Base-by-base conservation (phyloP, 768 basidiomycete genomes). In the Mycena crocata region DNA sequence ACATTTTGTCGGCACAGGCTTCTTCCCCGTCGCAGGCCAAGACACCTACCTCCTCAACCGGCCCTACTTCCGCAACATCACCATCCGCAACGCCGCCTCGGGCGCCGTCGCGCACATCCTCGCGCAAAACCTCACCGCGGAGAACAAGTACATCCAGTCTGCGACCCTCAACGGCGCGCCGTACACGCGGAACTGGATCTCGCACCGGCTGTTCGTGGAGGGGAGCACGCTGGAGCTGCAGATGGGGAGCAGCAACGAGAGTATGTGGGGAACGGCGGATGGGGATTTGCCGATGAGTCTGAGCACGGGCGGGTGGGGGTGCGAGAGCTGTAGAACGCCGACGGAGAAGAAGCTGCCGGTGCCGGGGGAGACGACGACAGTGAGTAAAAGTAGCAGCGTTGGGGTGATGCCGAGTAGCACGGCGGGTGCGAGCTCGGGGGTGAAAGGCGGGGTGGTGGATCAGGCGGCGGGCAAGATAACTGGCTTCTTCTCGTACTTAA, bases 21-120 rank as follows among this genome's bases (percentile, higher is more conserved):
- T 69, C 28, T 69, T 62, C 60, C 68, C 68, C 9, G 68, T 69
- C 9, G 68, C 68, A 3, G 68, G 68, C 17, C 68, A 69, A 40
- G 42, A 57, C 49, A 69, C 68, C 6, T 69, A 69, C 24, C 64
- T 69, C 31, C 64, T 69, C 55, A 69, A 61, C 34, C 68, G 68
- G 5, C 68, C 68, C 14, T 69, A 66, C 55, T 69, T 66, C 60
- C 68, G 64, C 5, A 54, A 66, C 28, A 69, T 66, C 42, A 57
- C 64, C n/a, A 69, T 69, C 56, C 55, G 42, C 49, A 69, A 69
- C 64, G 59, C 62, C 30, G 68, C 26, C 34, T 66, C 40, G 24
- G 64, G 68, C 23, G 50, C 46, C 7, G 57, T 51, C 28, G 40
- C 48, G 8, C 7, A 7, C n/a, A 54, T 54, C 52, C 13, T 54